These are phyloP conservation scores for Cercospora brassicicola DNA, from an alignment of 2,329 filamentous ascomycete genomes.

Conservation along the genomic window DNA sequence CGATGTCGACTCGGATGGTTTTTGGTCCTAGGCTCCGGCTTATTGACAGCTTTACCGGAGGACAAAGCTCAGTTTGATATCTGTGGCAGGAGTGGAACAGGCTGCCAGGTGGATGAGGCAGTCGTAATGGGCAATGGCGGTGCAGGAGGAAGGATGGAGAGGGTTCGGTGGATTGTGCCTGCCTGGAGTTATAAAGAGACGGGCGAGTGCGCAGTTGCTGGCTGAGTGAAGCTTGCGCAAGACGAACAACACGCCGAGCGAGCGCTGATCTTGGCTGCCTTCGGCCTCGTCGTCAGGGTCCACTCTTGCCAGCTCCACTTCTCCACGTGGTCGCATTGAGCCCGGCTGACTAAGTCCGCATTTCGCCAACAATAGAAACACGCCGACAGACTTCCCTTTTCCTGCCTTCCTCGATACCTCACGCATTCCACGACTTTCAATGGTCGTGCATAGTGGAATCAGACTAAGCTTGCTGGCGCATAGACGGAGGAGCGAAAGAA, in stretches of 20 bases:
- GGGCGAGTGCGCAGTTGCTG: background rate
- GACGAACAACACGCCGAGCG: background rate
- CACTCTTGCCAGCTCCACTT: background rate
- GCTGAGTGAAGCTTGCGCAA: background rate
- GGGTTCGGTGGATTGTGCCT: background rate
- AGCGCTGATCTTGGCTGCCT: conserved; percentile 1
- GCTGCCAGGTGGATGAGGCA: background rate
- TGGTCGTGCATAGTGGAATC: too few species aligned
- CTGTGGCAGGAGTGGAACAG: background rate
- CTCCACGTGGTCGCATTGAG: background rate
- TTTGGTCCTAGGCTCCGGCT: background rate
- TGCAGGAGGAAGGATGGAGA: background rate
- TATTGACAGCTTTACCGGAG: background rate
- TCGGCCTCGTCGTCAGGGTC: conserved; percentile 1
- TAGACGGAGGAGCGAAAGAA: too few species aligned
- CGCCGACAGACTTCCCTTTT: too few species aligned
- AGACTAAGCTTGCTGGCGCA: too few species aligned
- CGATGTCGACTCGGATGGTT: background rate
- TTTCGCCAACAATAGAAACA: background rate
- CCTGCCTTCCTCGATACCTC: too few species aligned
- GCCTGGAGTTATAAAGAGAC: background rate
- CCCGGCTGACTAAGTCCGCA: background rate
- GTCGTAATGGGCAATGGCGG: background rate
- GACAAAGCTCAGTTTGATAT: background rate
- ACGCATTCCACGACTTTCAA: too few species aligned